A percentile compares a stretch with the other conserved stretches of the same genome.
phyloP scores from a whole-genome alignment of 2,329 filamentous ascomycete genomes.

The Fusarium papillatum region DNA sequence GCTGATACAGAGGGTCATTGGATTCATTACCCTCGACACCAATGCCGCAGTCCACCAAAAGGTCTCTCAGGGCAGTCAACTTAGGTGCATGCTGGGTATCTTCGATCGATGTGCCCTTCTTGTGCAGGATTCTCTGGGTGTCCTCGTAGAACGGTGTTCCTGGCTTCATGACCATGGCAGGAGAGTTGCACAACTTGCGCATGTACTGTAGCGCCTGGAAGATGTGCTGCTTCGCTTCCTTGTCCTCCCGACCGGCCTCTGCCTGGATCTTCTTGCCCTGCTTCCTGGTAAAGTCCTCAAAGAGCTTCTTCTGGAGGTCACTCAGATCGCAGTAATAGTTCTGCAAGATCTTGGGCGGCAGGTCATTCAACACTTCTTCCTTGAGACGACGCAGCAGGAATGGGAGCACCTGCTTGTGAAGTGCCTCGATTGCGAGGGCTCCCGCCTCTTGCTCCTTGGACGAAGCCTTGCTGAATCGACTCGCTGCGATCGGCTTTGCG shows the following conservation, averaged over 20 bases:
- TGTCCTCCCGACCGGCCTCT: slow-evolving; percentile 87
- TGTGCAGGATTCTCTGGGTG: slow-evolving; percentile 84
- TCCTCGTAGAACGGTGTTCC: slow-evolving; percentile 91
- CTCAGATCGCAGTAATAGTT: slow-evolving; percentile 99
- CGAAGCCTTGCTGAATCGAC: slow-evolving; percentile 95
- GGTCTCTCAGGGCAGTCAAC: slow-evolving; percentile 87
- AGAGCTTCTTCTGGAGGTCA: slow-evolving; percentile 93
- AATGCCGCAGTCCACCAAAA: slow-evolving; percentile 99
- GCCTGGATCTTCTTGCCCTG: slow-evolving; percentile 90
- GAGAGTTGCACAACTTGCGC: slow-evolving; percentile 99
- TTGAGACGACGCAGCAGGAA: slow-evolving; percentile 97
- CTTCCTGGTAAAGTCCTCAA: slow-evolving; percentile 96
- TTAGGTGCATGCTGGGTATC: slow-evolving; percentile 94
- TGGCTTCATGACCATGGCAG: slow-evolving; percentile 95
- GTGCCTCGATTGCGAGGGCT: slow-evolving; percentile 94
- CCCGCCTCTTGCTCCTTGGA: slow-evolving; percentile 99
- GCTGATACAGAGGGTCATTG: slow-evolving; percentile 75
- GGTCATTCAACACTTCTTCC: slow-evolving; percentile 95
- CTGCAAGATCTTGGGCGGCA: slow-evolving; percentile 98
- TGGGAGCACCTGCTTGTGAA: slow-evolving; percentile 97
- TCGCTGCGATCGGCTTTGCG: slow-evolving; percentile 94
- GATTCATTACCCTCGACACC: slow-evolving; percentile 78
- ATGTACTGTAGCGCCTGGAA: slow-evolving; percentile 99
- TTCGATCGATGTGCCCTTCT: slow-evolving; percentile 84
- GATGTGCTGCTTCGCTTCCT: slow-evolving; percentile 96